Base-by-base conservation (phyloP, 1,284 basidiomycete genomes). In the Tetrapyrgos nigripes region DNA sequence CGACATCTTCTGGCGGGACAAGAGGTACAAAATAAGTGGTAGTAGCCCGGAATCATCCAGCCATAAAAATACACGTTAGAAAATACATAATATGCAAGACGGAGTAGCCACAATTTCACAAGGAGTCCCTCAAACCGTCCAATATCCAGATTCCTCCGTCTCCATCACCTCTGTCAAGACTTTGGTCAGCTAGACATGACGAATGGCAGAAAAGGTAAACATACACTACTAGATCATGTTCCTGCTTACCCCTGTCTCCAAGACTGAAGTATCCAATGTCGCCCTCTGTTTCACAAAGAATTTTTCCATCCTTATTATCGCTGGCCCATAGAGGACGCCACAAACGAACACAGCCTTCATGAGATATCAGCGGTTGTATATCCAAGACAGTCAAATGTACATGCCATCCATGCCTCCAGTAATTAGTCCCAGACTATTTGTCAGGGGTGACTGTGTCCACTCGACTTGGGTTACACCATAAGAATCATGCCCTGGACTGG, bases 401-500 rank as follows among this genome's bases (percentile, higher is more conserved):
- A 62, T 65, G 88, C 88, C 89, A 68, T 91, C 88, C 49, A 81
- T 76, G 0, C 88, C 89, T 3, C 84, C 87, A 17, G 82, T 88
- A 31, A 87, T 70, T 19, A 91, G 73, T 2, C 83, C 82, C 8
- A 80, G 68, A n/a, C 73, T 68, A 17, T 70, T 66, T 2, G 74
- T 67, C n/a, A n/a, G n/a, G 54, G 67, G 68, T 6, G 74, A 76
- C 47, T 83, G 73, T 17, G 85, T 71, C 89, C 89, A 91, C 44
- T 81, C 71, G n/a, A 78, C 74, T 35, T 81, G 75, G 1, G 82
- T 77, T 28, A 89, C 70, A 0, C 89, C 89, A 69, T 74, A 89
- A 3, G 73, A 69, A 14, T 71, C 69, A 13, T 61, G 64, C 14
- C 69, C 67, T 5, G 73, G 74, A 46, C 69, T 64, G 19, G 68